These are phyloP conservation scores for Blyttiomyces sp. DNA, from an alignment of 371 early-diverging fungal genomes.

Conservation along the genomic window DNA sequence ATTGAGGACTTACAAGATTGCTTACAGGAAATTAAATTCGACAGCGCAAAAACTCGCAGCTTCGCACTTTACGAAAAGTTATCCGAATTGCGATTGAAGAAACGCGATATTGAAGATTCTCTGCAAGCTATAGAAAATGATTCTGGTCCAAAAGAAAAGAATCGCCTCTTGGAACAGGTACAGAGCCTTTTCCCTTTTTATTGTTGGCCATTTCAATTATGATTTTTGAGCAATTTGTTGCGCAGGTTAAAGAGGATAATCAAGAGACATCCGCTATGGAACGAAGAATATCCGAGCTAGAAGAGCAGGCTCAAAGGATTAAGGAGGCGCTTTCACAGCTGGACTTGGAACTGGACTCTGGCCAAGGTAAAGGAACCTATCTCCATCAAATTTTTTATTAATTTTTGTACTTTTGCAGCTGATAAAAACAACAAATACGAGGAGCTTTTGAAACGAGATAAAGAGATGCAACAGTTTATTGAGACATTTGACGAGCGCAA, in stretches of 20 bases:
- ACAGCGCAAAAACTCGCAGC: slow-evolving; percentile 34
- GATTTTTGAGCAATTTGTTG: neutral
- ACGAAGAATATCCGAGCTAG: slow-evolving; percentile 43
- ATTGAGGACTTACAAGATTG: neutral
- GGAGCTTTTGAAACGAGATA: slow-evolving; percentile 52
- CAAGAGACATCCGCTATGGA: slow-evolving; percentile 56
- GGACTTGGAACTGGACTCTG: slow-evolving; percentile 38
- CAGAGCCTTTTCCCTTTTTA: too few relatives aligned
- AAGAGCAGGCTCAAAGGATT: slow-evolving; percentile 30
- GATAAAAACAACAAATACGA: slow-evolving; percentile 52
- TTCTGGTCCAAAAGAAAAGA: slow-evolving; percentile 43
- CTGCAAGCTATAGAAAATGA: slow-evolving; percentile 32
- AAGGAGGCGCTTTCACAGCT: slow-evolving; percentile 36
- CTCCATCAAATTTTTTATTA: too few relatives aligned
- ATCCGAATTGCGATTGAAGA: slow-evolving; percentile 27
- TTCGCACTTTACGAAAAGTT: slow-evolving; percentile 36
- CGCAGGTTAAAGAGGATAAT: slow-evolving; percentile 48
- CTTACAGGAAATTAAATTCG: slow-evolving; percentile 35
- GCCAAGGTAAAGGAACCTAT: slow-evolving; percentile 20
- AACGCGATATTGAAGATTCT: slow-evolving; percentile 40
- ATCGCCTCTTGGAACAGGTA: slow-evolving; percentile 43
- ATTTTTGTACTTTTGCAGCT: slow-evolving; percentile 11
- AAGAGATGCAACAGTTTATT: slow-evolving; percentile 52
- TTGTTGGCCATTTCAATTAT: neutral
- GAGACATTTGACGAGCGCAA: slow-evolving; percentile 39